A percentile compares a stretch with the other conserved stretches of the same genome.
These are phyloP conservation scores for Ceratobasidium sp. DNA, from an alignment of 1,284 basidiomycete genomes.

Conservation along the genomic window DNA sequence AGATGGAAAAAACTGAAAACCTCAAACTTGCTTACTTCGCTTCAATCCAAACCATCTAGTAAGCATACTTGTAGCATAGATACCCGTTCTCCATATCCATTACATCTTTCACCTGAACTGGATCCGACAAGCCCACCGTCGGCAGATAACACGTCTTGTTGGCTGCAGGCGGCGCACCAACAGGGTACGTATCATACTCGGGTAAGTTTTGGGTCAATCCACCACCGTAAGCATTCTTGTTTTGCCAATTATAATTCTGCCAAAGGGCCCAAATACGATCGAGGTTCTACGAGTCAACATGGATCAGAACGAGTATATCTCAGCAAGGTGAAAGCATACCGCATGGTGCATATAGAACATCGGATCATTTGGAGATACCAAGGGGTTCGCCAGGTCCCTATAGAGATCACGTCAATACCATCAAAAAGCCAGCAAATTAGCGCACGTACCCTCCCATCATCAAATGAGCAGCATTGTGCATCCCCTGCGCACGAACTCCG, in stretches of 20 bases:
- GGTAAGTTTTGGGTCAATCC: slow-evolving; percentile 35
- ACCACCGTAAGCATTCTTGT: slow-evolving; percentile 44
- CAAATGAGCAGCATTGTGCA: slow-evolving; percentile 41
- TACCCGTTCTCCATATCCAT: slow-evolving; percentile 13
- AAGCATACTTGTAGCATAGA: slow-evolving; percentile 43
- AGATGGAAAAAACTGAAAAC: no score
- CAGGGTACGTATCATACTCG: slow-evolving; percentile 40
- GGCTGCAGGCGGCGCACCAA: slow-evolving; percentile 30
- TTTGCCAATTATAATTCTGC: slow-evolving; percentile 29
- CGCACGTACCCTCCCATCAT: neutral
- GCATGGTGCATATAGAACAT: slow-evolving; percentile 44
- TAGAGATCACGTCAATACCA: neutral
- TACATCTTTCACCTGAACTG: slow-evolving; percentile 26
- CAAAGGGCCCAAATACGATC: slow-evolving; percentile 48
- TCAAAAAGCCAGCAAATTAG: no score
- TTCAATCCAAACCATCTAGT: neutral
- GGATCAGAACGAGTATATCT: neutral
- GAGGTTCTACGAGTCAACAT: slow-evolving; percentile 20
- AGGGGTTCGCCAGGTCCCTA: slow-evolving; percentile 41
- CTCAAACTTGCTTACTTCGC: neutral
- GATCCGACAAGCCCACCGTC: slow-evolving; percentile 10
- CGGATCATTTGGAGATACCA: slow-evolving; percentile 45
- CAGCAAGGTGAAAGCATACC: neutral
- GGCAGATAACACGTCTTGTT: slow-evolving; percentile 14
- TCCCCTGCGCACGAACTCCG: slow-evolving; percentile 24